Evolutionary conservation across 148 eudicot species (phyloP).

Genomic region (Fagopyrum esculentum): DNA sequence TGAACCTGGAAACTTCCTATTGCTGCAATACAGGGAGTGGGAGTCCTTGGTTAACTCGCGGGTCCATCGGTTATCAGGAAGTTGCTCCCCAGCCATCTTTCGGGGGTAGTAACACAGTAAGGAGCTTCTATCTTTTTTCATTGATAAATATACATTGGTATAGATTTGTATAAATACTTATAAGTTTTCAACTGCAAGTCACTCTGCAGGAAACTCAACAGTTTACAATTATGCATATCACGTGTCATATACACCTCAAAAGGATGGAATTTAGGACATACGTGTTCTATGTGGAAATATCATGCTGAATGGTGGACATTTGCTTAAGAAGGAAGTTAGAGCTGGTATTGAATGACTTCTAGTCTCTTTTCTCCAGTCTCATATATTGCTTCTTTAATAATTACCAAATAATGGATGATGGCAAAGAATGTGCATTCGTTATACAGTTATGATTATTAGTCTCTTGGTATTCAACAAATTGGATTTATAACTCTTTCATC

Average conservation of each 20-base stretch:
- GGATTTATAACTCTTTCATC: background rate
- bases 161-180: background rate
- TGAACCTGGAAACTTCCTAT: slow-evolving; percentile 71
- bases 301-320: slow-evolving; percentile 51
- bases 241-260: slow-evolving; percentile 49
- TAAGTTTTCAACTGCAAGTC: slow-evolving; percentile 10
- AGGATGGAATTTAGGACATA: slow-evolving; percentile 57
- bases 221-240: slow-evolving; percentile 47
- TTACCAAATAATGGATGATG: background rate
- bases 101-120: slow-evolving; percentile 29
- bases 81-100: slow-evolving; percentile 33
- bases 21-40: slow-evolving; percentile 35
- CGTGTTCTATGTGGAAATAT: slow-evolving; percentile 74
- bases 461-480: background rate
- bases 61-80: slow-evolving; percentile 20
- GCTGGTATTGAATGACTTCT: slow-evolving; percentile 46
- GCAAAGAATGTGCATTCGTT: background rate
- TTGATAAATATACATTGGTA: slow-evolving; percentile 8
- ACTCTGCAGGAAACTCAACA: slow-evolving; percentile 35
- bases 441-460: background rate
- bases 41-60: slow-evolving; percentile 23
- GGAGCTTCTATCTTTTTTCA: slow-evolving; percentile 6
- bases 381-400: background rate
- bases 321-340: slow-evolving; percentile 60
- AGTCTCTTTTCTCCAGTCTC: background rate